Evolutionary conservation across 768 basidiomycete species (phyloP), one percentile per base, ranked within the genome.

Genomic region (Kwoniella dendrophila): DNA sequence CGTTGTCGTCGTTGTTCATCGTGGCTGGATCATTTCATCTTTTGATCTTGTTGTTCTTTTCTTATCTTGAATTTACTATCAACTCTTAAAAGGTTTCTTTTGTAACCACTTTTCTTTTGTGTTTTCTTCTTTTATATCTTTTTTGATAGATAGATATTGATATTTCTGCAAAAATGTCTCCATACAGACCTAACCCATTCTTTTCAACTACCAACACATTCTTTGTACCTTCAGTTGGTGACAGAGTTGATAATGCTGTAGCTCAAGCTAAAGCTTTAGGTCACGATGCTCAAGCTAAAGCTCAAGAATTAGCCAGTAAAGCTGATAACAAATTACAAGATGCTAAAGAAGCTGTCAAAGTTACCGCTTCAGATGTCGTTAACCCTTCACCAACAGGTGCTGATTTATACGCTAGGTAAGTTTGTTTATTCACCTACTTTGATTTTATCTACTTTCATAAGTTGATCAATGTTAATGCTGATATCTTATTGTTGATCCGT

Each of bases 201-300:
- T 78, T 78, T 71, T 63, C 74, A 52, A 66, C 73, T 57, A 68
- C 74, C 62, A 64, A 66, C 53, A 56, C 68, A 48, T 76, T 76
- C 69, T 72, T 73, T 66, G 57, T 70, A 55, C 77, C 73, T 54
- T 78, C 77, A 22, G 65, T 78, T 54, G 77, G 77, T 34, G 77
- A 78, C 66, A 77, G 77, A 69, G 70, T 78, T 45, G 77, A 78
- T 66, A 67, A 73, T 24, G 77, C 77, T 38, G 69, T 72, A 60
- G 74, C 67, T 41, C 66, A 74, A 56, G 59, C 66, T 33, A 67
- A 78, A 60, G 63, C 64, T 22, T 62, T 63, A 47, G 75, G 61
- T 36, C 54, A 69, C 12, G 76, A 76, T 36, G 59, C 67, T 41
- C 48, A 73, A 53, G 45, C 68, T 11, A 63, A 74, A 34, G 71